Conservation (phyloP, 176 grass and related monocot species). For the Triticum aestivum region IWGSC_CS_RefSeq_v2.1 NC_057811.1:436094319-436094818, state of each 20-base stretch:
- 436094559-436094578: slow-evolving; percentile 81
- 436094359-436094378: slow-evolving; percentile 90
- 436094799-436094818: slow-evolving; percentile 81
- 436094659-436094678: slow-evolving; percentile 70
- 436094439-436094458: neutral
- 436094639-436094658: slow-evolving; percentile 75
- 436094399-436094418: neutral
- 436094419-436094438: neutral
- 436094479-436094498: too few relatives aligned
- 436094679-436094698: slow-evolving; percentile 81
- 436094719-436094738: slow-evolving; percentile 71
- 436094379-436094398: slow-evolving; percentile 99
- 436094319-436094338: slow-evolving; percentile 72
- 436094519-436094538: slow-evolving; percentile 89
- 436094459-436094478: too few relatives aligned
- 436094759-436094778: slow-evolving; percentile 69
- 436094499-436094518: neutral
- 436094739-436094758: slow-evolving; percentile 65
- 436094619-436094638: slow-evolving; percentile 92
- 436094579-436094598: slow-evolving; percentile 94
- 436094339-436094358: slow-evolving; percentile 93
- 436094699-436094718: slow-evolving; percentile 87
- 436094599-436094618: slow-evolving; percentile 51
- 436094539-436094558: slow-evolving; percentile 78
- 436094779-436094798: slow-evolving; percentile 50